Conservation (phyloP, 164 flowering plant species). For the Euptelea pleiosperma region DNA sequence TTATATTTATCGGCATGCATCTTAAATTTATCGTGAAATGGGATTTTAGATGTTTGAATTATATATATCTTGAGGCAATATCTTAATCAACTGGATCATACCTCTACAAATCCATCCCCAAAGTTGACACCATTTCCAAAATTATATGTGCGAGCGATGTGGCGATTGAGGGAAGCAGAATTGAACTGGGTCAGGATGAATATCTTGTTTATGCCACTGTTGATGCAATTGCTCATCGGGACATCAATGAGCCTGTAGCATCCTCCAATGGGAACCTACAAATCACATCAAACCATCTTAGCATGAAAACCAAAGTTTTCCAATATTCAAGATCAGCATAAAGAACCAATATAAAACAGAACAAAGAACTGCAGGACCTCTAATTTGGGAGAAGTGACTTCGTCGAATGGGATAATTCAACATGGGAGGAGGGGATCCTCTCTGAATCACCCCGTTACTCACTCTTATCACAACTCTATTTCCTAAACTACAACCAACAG, state of each 20-base stretch:
- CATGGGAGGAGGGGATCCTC: too few relatives aligned
- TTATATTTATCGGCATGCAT: too few relatives aligned
- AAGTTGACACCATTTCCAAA: conserved; percentile 66
- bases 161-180: conserved; percentile 85
- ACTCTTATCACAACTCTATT: too few relatives aligned
- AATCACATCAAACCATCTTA: conserved; percentile 3
- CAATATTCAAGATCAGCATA: background rate
- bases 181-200: conserved; percentile 89
- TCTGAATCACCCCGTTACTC: too few relatives aligned
- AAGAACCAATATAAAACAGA: conserved; percentile 1
- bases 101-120: conserved; percentile 90
- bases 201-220: conserved; percentile 79
- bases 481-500: background rate
- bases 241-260: conserved; percentile 82
- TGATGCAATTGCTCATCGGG: conserved; percentile 93
- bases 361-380: too few relatives aligned
- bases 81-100: conserved; percentile 15
- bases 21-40: background rate
- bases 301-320: background rate
- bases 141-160: conserved; percentile 70
- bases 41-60: background rate
- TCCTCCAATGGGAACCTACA: conserved; percentile 88
- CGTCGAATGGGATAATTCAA: too few relatives aligned
- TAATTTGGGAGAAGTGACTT: too few relatives aligned
- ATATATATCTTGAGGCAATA: background rate